Evolutionary conservation across 352 stramenopile genomes (phyloP).

Genomic region (Hyaloperonospora brassicae): DNA sequence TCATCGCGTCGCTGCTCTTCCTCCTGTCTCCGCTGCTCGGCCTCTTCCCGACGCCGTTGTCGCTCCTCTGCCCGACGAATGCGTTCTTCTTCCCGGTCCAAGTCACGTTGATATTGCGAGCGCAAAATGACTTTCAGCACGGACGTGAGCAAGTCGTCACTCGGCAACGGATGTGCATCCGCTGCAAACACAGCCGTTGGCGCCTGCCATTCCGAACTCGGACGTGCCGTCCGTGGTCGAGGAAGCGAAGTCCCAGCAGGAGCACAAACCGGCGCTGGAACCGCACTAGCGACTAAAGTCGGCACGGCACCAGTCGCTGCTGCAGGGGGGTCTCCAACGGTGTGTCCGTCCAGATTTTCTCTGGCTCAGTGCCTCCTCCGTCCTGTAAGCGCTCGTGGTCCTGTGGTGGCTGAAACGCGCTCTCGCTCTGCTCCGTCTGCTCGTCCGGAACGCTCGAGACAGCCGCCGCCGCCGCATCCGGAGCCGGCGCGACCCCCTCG

Average conservation of each 20-base stretch:
- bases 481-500: slow-evolving; percentile 14
- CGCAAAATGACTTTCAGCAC: slow-evolving; percentile 30
- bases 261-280: slow-evolving; percentile 3
- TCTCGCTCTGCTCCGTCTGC: slow-evolving; percentile 11
- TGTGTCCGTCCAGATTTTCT: slow-evolving; percentile 22
- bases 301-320: not conserved
- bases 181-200: slow-evolving; percentile 14
- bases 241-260: slow-evolving; percentile 5
- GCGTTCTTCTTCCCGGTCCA: slow-evolving; percentile 30
- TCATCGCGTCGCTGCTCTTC: slow-evolving; percentile 31
- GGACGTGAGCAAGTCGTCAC: slow-evolving; percentile 26
- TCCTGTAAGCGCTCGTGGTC: slow-evolving; percentile 18
- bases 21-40: slow-evolving; percentile 24
- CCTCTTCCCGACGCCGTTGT: slow-evolving; percentile 23
- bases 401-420: slow-evolving; percentile 14
- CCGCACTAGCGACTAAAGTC: slow-evolving; percentile 1
- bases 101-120: slow-evolving; percentile 31
- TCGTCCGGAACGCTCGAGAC: slow-evolving; percentile 10
- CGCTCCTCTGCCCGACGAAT: slow-evolving; percentile 23
- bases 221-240: slow-evolving; percentile 5
- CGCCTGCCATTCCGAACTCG: slow-evolving; percentile 18
- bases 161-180: slow-evolving; percentile 16
- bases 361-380: slow-evolving; percentile 16
- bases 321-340: slow-evolving; percentile 6
- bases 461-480: not conserved